Percentiles rank a stretch among this genome's conserved stretches.
These are phyloP conservation scores for Salmacisia buchloeana DNA, from an alignment of 1,284 basidiomycete species.

Conservation along the genomic window DNA sequence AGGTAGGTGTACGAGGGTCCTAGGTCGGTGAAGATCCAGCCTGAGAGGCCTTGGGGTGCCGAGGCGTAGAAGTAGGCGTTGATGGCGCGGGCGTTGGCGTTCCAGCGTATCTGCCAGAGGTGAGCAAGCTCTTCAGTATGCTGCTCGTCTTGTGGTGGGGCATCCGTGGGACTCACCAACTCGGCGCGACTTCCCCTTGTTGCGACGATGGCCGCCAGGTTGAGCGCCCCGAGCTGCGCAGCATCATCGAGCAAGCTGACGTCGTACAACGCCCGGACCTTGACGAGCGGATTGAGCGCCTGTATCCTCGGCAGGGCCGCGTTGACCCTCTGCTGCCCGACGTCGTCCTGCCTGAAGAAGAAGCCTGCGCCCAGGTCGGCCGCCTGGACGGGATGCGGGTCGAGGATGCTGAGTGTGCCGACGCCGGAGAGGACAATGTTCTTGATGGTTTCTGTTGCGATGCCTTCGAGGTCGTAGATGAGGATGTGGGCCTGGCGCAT, in stretches of 20 bases:
- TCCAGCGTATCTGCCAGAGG: conserved; percentile 64
- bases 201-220: conserved; percentile 50
- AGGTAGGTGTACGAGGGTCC: conserved; percentile 72
- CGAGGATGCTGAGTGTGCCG: conserved; percentile 58
- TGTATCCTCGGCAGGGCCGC: conserved; percentile 75
- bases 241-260: conserved; percentile 8
- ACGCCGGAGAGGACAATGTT: conserved; percentile 66
- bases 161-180: conserved; percentile 60
- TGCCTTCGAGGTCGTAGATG: conserved; percentile 71
- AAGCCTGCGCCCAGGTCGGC: conserved; percentile 81
- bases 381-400: conserved; percentile 51
- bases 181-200: conserved; percentile 52
- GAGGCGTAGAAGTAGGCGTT: conserved; percentile 67
- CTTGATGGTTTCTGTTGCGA: conserved; percentile 93
- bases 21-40: conserved; percentile 91
- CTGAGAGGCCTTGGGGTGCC: conserved; percentile 80
- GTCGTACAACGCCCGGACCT: conserved; percentile 64
- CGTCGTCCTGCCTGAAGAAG: conserved; percentile 86
- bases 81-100: conserved; percentile 63
- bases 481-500: conserved; percentile 69
- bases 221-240: conserved; percentile 47
- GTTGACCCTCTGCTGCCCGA: conserved; percentile 74
- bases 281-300: conserved; percentile 84
- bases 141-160: not conserved
- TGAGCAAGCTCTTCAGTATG: not conserved